phyloP scores from a whole-genome alignment of 179 eudicot genomes.

The Heliamphora pulchella region DNA sequence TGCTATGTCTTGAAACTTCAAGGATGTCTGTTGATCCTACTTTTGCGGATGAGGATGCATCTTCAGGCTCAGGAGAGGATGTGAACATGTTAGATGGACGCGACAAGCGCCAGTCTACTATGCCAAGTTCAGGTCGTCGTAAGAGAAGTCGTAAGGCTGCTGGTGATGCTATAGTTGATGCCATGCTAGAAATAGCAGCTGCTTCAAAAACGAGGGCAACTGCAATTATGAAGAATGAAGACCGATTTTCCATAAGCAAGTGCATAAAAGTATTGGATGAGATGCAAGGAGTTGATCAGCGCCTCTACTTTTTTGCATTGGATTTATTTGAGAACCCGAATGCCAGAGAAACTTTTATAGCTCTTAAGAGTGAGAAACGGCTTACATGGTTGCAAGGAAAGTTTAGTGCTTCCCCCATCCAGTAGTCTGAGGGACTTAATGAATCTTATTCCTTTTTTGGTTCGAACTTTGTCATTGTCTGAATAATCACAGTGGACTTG shows the following conservation, averaged over 20 bases:
- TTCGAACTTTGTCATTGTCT: background rate
- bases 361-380: conserved; percentile 51
- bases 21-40: conserved; percentile 55
- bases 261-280: conserved; percentile 61
- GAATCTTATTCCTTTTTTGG: background rate
- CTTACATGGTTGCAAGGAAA: conserved; percentile 54
- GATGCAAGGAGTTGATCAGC: conserved; percentile 60
- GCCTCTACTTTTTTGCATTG: conserved; percentile 52
- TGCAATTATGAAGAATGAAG: conserved; percentile 55
- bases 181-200: conserved; percentile 75
- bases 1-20: conserved; percentile 25
- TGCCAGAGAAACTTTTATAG: conserved; percentile 52
- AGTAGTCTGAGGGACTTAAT: conserved; percentile 23
- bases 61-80: conserved; percentile 72
- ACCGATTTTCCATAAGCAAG: conserved; percentile 58
- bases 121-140: conserved; percentile 39
- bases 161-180: conserved; percentile 66
- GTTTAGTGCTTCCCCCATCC: conserved; percentile 37
- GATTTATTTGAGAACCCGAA: conserved; percentile 55
- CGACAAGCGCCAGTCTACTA: conserved; percentile 37
- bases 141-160: conserved; percentile 77
- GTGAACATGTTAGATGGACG: conserved; percentile 49
- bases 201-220: conserved; percentile 70
- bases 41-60: conserved; percentile 51
- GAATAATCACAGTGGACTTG: conserved; percentile 5